phyloP scores from a whole-genome alignment of 148 eudicot species.

The Chenopodium suecicum region DNA sequence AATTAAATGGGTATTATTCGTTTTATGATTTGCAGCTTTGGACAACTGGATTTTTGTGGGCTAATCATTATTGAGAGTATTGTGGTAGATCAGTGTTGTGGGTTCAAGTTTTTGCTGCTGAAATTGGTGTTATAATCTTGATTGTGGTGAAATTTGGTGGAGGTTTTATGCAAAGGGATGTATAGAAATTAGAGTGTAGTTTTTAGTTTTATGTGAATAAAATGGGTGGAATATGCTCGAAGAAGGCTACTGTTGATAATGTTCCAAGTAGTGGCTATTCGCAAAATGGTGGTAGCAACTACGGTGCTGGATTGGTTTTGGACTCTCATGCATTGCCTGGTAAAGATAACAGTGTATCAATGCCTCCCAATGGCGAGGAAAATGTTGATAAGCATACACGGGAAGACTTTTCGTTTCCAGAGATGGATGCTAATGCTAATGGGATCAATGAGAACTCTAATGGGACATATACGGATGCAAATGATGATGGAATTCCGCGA shows the following conservation, averaged over 20 bases:
- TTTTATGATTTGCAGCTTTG: slow-evolving; percentile 35
- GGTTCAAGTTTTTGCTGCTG: slow-evolving; percentile 21
- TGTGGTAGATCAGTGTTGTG: slow-evolving; percentile 17
- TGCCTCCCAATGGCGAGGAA: slow-evolving; percentile 32
- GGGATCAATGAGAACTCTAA: slow-evolving; percentile 28
- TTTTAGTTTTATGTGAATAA: slow-evolving; percentile 19
- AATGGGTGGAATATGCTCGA: slow-evolving; percentile 97
- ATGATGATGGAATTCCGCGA: slow-evolving; percentile 82
- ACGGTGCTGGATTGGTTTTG: slow-evolving; percentile 44
- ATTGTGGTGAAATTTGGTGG: not conserved
- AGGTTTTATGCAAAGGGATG: slow-evolving; percentile 17
- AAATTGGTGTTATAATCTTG: slow-evolving; percentile 8
- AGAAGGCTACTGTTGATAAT: slow-evolving; percentile 67
- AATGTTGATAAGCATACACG: slow-evolving; percentile 37
- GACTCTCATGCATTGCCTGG: slow-evolving; percentile 43
- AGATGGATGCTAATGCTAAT: slow-evolving; percentile 32
- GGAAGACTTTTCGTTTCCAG: slow-evolving; percentile 72
- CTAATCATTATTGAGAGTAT: not conserved
- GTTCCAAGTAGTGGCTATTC: slow-evolving; percentile 45
- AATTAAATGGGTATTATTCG: slow-evolving; percentile 11
- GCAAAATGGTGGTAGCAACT: slow-evolving; percentile 50
- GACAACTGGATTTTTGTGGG: slow-evolving; percentile 19
- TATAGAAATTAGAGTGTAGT: slow-evolving; percentile 31
- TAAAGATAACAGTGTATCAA: slow-evolving; percentile 29
- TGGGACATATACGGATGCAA: slow-evolving; percentile 39